Percentiles rank a stretch among this genome's conserved stretches.
Evolutionary conservation across 2,329 filamentous ascomycete genomes (phyloP).

Genomic region (Pseudogymnoascus sp.): DNA sequence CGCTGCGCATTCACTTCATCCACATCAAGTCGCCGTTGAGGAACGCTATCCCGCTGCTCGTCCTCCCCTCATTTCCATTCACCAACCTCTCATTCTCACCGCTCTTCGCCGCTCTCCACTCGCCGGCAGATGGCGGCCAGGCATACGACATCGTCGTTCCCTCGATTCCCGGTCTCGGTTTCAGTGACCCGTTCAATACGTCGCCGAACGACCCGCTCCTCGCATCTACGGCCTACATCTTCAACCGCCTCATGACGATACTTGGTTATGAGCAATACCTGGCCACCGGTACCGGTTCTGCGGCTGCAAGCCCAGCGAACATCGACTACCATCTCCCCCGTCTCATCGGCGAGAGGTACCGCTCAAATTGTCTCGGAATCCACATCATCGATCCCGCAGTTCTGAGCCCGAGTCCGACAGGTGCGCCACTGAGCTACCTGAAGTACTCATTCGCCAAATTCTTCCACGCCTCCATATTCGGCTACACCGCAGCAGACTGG

Average conservation of each 20-base stretch:
- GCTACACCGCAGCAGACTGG: constrained; percentile 43
- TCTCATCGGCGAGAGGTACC: constrained; percentile 41
- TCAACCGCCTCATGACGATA: constrained; percentile 53
- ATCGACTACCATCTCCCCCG: constrained; percentile 47
- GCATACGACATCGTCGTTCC: constrained; percentile 62
- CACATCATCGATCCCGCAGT: constrained; percentile 55
- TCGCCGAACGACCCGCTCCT: constrained; percentile 30
- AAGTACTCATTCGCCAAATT: constrained; percentile 49
- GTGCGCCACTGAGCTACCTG: constrained; percentile 42
- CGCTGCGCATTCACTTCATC: constrained; percentile 56
- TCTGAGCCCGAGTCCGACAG: constrained; percentile 38
- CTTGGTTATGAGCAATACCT: constrained; percentile 54
- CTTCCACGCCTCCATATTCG: constrained; percentile 44
- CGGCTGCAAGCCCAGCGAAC: constrained; percentile 37
- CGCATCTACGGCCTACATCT: constrained; percentile 49
- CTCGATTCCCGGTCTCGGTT: constrained; percentile 58
- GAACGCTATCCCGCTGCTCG: constrained; percentile 54
- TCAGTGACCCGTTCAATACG: constrained; percentile 52
- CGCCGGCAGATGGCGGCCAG: constrained; percentile 42
- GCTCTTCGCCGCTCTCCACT: constrained; percentile 46
- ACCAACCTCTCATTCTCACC: constrained; percentile 54
- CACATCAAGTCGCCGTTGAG: constrained; percentile 48
- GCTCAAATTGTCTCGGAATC: constrained; percentile 48
- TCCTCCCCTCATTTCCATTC: constrained; percentile 60
- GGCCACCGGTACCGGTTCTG: constrained; percentile 46